Base-by-base conservation (phyloP, 305 asterid genomes). In the Fraxinus paxiana region DNA sequence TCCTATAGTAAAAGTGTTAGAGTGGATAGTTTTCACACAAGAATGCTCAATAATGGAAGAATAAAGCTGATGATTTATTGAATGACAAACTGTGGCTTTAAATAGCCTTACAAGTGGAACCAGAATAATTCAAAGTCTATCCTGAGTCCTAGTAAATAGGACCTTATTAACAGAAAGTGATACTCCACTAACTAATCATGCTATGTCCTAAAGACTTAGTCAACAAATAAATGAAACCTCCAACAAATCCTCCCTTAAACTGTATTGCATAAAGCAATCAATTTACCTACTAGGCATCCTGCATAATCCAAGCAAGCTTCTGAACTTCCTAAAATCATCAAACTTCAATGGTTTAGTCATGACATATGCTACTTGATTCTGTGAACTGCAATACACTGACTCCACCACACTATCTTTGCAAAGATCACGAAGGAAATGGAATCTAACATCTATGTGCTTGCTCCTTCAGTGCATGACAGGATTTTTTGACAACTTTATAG, bases 301-400 rank as follows among this genome's bases (percentile, higher is more conserved):
- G 51, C n/a, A 10, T 41, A 41, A 41, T 41, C 15, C n/a, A 41
- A 10, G 48, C 15, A 41, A 41, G 48, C 48, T 41, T 41, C n/a
- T 41, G 15, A 41, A 9, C 48, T 41, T 9, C 48, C 15, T n/a
- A 41, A 41, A 41, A 41, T 41, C 22, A 46, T 78, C 81, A 7
- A 65, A n/a, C 76, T 81, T 81, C 2, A 81, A 6, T 6, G 80
- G 83, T 10, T 80, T 73, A 0, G 83, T 73, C 73, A 54, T 51
- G 24, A 80, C 24, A n/a, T 80, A 67, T 28, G 84, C 80, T 12
- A 81, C 22, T 41, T 54, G 65, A 10, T 24, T 12, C 0, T 30
- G 18, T 6, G 37, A 2, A 6, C 26, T 5, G 24, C 65, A 54
- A 6, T 54, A 17, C 24, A 4, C 9, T 54, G 17, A 17, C 24